phyloP scores from a whole-genome alignment of 345 rosid genomes.

The Hibiscus mutabilis region DNA sequence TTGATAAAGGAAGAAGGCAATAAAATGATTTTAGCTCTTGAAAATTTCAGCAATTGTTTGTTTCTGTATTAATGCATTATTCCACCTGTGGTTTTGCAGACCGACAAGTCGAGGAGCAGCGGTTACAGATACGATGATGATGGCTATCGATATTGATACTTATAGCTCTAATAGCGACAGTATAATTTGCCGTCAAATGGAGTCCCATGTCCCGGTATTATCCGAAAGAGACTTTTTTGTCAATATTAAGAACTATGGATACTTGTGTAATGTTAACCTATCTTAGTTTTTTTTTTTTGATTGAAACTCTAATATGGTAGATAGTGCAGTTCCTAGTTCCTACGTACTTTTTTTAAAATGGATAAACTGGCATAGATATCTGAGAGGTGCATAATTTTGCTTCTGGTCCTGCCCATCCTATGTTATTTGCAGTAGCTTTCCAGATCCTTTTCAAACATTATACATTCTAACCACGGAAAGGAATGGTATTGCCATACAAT shows the following conservation, averaged over 20 bases:
- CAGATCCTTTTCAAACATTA: too few species aligned
- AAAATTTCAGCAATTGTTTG: background rate
- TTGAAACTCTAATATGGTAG: background rate
- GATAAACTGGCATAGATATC: too few species aligned
- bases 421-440: too few species aligned
- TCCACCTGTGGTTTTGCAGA: conserved; percentile 28
- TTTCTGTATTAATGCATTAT: background rate
- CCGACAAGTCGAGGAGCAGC: conserved; percentile 49
- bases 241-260: background rate
- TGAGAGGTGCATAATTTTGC: too few species aligned
- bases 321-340: background rate
- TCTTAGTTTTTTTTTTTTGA: background rate
- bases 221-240: background rate
- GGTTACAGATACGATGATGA: conserved; percentile 21
- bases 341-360: background rate
- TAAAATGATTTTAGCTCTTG: too few species aligned
- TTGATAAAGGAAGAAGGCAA: too few species aligned
- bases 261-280: conserved; percentile 1
- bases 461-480: too few species aligned
- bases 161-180: background rate
- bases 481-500: too few species aligned
- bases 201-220: background rate
- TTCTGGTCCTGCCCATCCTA: too few species aligned
- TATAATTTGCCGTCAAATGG: background rate
- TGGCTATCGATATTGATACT: conserved; percentile 21